Percentiles rank a stretch among this genome's conserved stretches.
These are phyloP conservation scores for Hygrocybe coccinea DNA, from an alignment of 768 basidiomycete species.

Conservation along the genomic window DNA sequence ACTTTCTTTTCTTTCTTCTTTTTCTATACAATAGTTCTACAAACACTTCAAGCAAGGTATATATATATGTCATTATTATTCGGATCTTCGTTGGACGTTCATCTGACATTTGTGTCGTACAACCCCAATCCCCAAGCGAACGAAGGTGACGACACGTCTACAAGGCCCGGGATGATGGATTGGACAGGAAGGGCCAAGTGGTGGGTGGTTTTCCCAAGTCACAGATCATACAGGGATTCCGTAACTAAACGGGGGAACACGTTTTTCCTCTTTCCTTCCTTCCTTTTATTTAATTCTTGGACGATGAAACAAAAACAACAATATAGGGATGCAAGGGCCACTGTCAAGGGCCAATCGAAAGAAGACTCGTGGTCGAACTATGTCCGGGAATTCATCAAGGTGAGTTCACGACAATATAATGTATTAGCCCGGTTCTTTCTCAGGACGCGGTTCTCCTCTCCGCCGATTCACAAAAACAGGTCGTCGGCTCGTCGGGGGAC, in stretches of 20 bases:
- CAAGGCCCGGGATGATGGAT: conserved; percentile 71
- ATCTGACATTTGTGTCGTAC: background rate
- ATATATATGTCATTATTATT: conserved; percentile 8
- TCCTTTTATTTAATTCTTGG: conserved; percentile 8
- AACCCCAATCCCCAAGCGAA: conserved; percentile 44
- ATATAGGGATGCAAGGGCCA: conserved; percentile 81
- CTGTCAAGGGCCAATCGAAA: conserved; percentile 60
- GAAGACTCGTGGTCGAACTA: conserved; percentile 73
- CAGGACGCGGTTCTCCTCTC: conserved; percentile 6
- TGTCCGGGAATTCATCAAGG: conserved; percentile 68
- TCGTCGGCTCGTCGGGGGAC: background rate
- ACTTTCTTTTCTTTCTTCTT: too few species aligned
- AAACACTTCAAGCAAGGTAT: conserved; percentile 88
- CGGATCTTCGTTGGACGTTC: background rate
- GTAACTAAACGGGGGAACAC: background rate
- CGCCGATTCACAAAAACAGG: background rate
- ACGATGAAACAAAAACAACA: too few species aligned
- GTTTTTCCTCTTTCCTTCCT: conserved; percentile 1
- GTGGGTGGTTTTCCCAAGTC: conserved; percentile 36
- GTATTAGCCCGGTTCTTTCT: background rate
- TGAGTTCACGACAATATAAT: conserved; percentile 27
- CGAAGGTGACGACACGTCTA: conserved; percentile 63
- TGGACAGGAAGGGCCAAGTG: conserved; percentile 90
- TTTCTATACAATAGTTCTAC: conserved; percentile 74
- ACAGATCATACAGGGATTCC: background rate